phyloP scores from a whole-genome alignment of 2,329 filamentous ascomycete genomes.

The Scleromitrula shiraiana region DNA sequence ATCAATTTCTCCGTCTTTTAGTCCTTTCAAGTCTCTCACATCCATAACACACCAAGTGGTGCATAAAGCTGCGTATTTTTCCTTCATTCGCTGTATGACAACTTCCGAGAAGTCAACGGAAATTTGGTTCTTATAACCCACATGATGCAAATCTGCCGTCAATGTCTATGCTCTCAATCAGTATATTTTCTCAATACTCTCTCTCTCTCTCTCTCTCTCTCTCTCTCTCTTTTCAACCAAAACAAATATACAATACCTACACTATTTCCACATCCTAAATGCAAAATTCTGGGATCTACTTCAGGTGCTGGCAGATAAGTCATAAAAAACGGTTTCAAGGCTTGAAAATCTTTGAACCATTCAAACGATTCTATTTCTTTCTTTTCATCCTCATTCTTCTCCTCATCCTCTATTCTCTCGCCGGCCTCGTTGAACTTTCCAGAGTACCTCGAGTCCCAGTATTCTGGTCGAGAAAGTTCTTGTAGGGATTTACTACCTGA shows the following conservation, averaged over 20 bases:
- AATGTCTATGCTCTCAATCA: conserved; percentile 35
- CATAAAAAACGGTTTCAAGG: conserved; percentile 41
- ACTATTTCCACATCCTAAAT: conserved; percentile 51
- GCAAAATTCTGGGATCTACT: conserved; percentile 38
- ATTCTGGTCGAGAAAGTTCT: conserved; percentile 23
- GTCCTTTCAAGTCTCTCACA: conserved; percentile 40
- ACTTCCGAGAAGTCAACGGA: conserved; percentile 50
- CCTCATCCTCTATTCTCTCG: conserved; percentile 29
- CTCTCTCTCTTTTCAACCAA: background rate
- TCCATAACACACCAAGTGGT: conserved; percentile 40
- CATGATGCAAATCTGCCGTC: conserved; percentile 38
- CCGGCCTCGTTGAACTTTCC: background rate
- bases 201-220: background rate
- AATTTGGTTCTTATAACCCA: conserved; percentile 44
- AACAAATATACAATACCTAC: conserved; percentile 30
- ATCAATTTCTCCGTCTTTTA: conserved; percentile 38
- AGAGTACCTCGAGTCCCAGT: conserved; percentile 11
- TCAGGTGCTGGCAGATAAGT: conserved; percentile 35
- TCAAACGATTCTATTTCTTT: conserved; percentile 30
- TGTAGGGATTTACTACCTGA: conserved; percentile 30
- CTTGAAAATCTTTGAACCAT: conserved; percentile 44
- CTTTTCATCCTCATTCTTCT: conserved; percentile 14
- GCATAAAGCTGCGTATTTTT: conserved; percentile 32
- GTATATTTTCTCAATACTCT: conserved; percentile 3
- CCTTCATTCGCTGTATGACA: conserved; percentile 45